Base-by-base conservation (phyloP, 305 asterid genomes). In the Ilex paraguariensis region DNA sequence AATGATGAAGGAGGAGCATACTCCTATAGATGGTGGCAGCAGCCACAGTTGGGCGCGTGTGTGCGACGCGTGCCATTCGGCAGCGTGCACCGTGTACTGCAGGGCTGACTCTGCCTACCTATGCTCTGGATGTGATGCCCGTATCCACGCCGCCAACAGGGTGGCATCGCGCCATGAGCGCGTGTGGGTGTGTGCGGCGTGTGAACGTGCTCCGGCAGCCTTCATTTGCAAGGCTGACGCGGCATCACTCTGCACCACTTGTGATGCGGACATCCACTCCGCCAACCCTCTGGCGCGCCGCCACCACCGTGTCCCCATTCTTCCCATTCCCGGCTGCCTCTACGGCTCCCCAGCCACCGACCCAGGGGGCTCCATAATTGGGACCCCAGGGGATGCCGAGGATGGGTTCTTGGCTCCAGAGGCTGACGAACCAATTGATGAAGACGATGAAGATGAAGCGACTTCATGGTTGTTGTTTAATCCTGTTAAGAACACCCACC, bases 211-310 rank as follows among this genome's bases (percentile, higher is more conserved):
- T 14, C 91, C 91, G 2, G 89, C 87, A 4, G 89, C 83, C n/a
- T 75, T 82, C 71, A 48, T 84, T 1, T 84, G 90, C 80, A 82
- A 84, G 70, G 92, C 95, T 10, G 92, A 87, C 31, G 82, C 87
- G 5, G 95, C 92, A 33, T 87, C 86, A n/a, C 87, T 87, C 30
- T 87, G 90, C 66, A 61, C 82, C 60, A 57, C 80, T 67, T 84
- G 92, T 67, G 95, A 87, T 56, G 66, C 83, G 12, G 84, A 89
- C 10, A 78, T 89, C 73, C 96, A 86, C 75, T 81, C 93, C 0
- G 95, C 91, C 15, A 86, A 88, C 59, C 87, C 95, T 9, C 75
- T 88, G 56, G 88, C 96, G 0, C 81, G 85, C 36, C 93, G 96
- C 70, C 96, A 86, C 83, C 92, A 81, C 77, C 86, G 95, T 31